Base-by-base conservation (phyloP, 768 basidiomycete genomes). In the Phylloporus sp. region DNA sequence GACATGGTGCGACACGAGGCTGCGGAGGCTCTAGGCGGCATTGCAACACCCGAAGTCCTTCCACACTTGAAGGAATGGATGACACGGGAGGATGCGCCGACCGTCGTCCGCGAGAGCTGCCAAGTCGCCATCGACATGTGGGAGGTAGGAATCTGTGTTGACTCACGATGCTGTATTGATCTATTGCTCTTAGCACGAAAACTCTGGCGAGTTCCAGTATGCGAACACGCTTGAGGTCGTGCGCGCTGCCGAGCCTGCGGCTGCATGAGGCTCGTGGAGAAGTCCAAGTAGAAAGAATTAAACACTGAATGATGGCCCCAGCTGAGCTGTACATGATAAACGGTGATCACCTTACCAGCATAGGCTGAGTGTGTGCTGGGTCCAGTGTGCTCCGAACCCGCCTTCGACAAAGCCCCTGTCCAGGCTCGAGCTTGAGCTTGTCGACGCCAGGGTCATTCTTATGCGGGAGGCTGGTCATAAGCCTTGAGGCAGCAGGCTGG, bases 1-100 rank as follows among this genome's bases (percentile, higher is more conserved):
- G 92, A 94, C 50, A 98, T 99, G 95, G 97, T 99, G 10, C 82
- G 97, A 28, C 97, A 99, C 60, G 97, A 99, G 70, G 97, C 95
- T 23, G 97, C 97, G 4, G 97, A 99, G 70, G 97, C 97, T 7
- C 79, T 99, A 0, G 97, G 97, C n/a, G 92, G 95, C 5, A 98
- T 99, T 50, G 95, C 87, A 24, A 92, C 88, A 2, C 90, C 91
- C 0, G 93, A 95, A 48, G 94, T 97, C 4, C 76, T 97, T 29
- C 86, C 88, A 2, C 79, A 93, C 56, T 73, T 99, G 32, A 82
- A 84, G 58, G 88, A 94, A 66, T 97, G 92, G 85, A 83, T 88
- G 76, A 70, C 69, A 22, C 78, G 85, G 56, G 76, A 80, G 53
- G 90, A 93, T 60, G 84, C 90, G 8, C 94, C 95, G 0, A 74